Percentiles rank a stretch among this genome's conserved stretches.
phyloP scores from a whole-genome alignment of 345 rosid species.

The Litchi chinensis region DNA sequence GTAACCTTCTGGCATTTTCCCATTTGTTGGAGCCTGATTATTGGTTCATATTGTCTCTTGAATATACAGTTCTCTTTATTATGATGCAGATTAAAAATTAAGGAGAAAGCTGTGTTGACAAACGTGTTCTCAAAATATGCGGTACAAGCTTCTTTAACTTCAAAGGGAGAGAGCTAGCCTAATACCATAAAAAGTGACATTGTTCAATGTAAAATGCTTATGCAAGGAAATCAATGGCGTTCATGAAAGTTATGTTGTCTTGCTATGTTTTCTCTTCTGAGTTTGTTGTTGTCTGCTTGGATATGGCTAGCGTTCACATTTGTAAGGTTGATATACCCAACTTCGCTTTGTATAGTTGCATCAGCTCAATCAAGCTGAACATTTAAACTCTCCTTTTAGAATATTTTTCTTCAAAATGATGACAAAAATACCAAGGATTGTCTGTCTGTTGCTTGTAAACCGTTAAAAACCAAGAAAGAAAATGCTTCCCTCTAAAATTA shows the following conservation, averaged over 20 bases:
- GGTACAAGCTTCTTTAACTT: conserved; percentile 37
- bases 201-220: background rate
- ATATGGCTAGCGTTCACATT: background rate
- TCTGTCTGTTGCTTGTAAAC: too few species aligned
- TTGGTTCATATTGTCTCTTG: background rate
- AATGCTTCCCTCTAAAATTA: background rate
- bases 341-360: too few species aligned
- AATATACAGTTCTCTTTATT: background rate
- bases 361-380: too few species aligned
- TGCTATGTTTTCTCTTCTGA: background rate
- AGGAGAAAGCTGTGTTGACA: conserved; percentile 73
- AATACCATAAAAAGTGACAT: background rate
- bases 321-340: too few species aligned
- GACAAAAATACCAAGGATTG: too few species aligned
- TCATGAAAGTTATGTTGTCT: background rate
- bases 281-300: background rate
- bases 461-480: background rate
- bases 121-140: conserved; percentile 77
- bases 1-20: conserved; percentile 30
- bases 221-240: background rate
- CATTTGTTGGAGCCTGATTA: background rate
- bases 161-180: conserved; percentile 38
- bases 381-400: too few species aligned
- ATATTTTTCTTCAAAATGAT: too few species aligned
- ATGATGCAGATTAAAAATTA: conserved; percentile 64